phyloP scores from a whole-genome alignment of 169 alveolate species.

The Neospora caninum region DNA sequence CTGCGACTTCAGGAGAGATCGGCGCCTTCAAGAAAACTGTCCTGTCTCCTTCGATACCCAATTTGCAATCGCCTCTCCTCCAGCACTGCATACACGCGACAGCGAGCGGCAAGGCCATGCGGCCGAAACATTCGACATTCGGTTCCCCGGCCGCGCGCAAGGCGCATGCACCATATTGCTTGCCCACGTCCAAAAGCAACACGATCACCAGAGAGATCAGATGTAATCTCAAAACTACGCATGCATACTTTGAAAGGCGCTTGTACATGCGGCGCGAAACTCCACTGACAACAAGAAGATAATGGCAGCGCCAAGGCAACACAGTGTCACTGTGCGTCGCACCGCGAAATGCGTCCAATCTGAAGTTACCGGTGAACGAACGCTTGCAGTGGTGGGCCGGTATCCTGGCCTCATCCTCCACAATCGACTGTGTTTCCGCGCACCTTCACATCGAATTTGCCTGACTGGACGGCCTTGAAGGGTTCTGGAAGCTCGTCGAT shows the following conservation, averaged over 20 bases:
- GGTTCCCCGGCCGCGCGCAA: not conserved
- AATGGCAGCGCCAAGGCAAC: too few species aligned
- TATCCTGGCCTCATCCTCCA: too few species aligned
- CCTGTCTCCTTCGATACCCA: conserved; percentile 80
- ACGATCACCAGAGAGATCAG: not conserved
- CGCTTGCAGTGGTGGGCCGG: too few species aligned
- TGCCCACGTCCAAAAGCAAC: not conserved
- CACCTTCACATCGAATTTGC: conserved; percentile 78
- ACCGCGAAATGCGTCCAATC: too few species aligned
- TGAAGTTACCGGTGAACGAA: too few species aligned
- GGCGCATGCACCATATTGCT: conserved; percentile 8
- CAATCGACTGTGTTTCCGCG: not conserved
- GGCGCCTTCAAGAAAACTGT: conserved; percentile 76
- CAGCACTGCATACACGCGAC: conserved; percentile 54
- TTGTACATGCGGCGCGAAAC: too few species aligned
- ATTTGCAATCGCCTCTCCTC: conserved; percentile 54
- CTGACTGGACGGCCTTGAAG: conserved; percentile 73
- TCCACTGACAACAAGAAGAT: too few species aligned
- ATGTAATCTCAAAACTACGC: too few species aligned
- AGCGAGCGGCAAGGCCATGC: not conserved
- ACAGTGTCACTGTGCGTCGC: too few species aligned
- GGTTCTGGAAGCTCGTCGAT: conserved; percentile 71
- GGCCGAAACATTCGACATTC: too few species aligned
- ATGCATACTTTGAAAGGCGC: too few species aligned
- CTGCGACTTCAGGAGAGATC: conserved; percentile 69